These are phyloP conservation scores for Aspergillus tubingensis DNA, from an alignment of 2,329 filamentous ascomycete species.

Conservation along the genomic window DNA sequence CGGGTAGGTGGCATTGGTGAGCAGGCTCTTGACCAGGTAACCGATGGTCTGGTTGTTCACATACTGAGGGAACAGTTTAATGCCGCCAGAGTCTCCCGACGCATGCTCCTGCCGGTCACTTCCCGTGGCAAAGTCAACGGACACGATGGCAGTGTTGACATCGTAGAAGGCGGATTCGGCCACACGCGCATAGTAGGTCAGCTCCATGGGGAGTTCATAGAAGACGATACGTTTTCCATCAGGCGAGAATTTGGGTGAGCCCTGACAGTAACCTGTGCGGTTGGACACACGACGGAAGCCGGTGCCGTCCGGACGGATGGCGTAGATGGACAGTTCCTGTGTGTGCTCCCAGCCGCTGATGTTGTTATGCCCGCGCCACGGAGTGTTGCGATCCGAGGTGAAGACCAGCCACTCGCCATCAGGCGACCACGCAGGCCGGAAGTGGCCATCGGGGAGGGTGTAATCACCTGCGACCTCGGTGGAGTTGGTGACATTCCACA, in stretches of 20 bases:
- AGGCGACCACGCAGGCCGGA: constrained; percentile 45
- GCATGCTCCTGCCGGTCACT: constrained; percentile 20
- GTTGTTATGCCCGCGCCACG: constrained; percentile 45
- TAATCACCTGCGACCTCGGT: constrained; percentile 18
- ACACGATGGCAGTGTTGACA: constrained; percentile 1
- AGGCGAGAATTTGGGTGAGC: constrained; percentile 42
- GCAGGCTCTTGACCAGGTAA: background rate
- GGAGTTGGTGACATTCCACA: constrained; percentile 42
- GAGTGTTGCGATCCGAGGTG: constrained; percentile 45
- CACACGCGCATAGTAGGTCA: constrained; percentile 43
- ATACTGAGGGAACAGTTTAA: background rate
- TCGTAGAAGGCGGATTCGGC: constrained; percentile 20
- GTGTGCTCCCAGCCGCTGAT: constrained; percentile 46
- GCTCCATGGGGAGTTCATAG: constrained; percentile 43
- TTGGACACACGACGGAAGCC: constrained; percentile 38
- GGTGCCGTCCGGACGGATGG: constrained; percentile 39
- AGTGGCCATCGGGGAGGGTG: constrained; percentile 38
- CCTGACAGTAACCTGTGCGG: constrained; percentile 39
- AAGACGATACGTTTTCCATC: constrained; percentile 42
- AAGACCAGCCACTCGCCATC: constrained; percentile 47
- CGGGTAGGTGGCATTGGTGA: constrained; percentile 1
- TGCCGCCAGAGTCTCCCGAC: background rate
- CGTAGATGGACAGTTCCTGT: constrained; percentile 45
- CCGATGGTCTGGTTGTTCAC: background rate
- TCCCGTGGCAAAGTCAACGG: constrained; percentile 44